Conservation (phyloP, 2,329 filamentous ascomycete genomes). For the Cercospora beticola region DNA sequence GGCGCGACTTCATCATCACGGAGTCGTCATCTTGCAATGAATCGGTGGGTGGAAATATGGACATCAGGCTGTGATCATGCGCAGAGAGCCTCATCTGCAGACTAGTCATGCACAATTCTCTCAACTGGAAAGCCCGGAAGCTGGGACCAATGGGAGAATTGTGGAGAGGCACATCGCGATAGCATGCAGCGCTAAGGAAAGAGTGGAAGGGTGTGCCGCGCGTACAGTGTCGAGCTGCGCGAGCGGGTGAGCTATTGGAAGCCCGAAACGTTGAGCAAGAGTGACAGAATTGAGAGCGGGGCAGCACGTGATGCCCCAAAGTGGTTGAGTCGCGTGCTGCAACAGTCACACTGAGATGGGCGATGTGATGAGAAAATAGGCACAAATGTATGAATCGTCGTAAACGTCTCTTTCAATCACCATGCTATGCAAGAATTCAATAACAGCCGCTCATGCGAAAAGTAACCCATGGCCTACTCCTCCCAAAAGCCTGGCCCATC, state of each 20-base stretch:
- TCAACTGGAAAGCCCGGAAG: neutral
- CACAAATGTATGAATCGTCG: neutral
- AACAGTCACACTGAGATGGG: neutral
- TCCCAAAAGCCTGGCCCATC: conserved; percentile 3
- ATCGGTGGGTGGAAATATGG: neutral
- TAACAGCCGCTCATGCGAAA: neutral
- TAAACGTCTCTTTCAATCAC: neutral
- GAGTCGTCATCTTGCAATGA: no score
- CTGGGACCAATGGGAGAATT: neutral
- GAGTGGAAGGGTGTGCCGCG: neutral
- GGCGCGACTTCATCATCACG: no score
- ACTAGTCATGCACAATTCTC: neutral
- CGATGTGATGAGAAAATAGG: neutral
- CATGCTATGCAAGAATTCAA: conserved; percentile 10
- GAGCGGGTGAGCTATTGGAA: neutral
- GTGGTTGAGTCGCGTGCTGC: neutral
- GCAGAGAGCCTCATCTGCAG: neutral
- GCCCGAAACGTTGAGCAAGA: neutral
- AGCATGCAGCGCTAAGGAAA: neutral
- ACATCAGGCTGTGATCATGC: neutral
- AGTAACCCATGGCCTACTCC: neutral
- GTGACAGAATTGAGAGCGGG: neutral
- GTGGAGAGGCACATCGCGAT: neutral
- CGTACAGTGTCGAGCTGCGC: neutral
- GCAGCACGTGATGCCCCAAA: neutral